Base-by-base conservation (phyloP, 2,329 filamentous ascomycete genomes). In the Colletotrichum higginsianum region DNA sequence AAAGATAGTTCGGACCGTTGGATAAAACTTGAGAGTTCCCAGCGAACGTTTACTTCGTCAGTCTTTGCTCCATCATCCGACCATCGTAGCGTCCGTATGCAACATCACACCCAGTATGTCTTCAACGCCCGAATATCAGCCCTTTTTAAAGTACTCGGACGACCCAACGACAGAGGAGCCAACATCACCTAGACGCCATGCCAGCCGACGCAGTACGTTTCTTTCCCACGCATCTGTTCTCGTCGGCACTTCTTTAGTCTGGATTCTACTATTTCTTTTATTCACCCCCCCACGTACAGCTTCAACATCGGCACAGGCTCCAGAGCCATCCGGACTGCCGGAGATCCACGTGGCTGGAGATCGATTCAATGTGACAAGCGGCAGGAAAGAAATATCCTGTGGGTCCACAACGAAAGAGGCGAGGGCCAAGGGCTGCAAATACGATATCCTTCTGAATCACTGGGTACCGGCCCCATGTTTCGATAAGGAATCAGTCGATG, bases 371-470 rank as follows among this genome's bases (percentile, higher is more conserved):
- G 71, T 75, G 30, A 77, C 75, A 26, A 69, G 67, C 15, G 62
- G 70, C 47, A 68, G 72, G 18, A 68, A 57, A 18, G 61, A 74
- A 4, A 63, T 75, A 13, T 56, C 50, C 12, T 78, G 77, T 58
- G 76, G 76, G 26, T 74, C 61, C 61, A 72, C 77, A 6, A 66
- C 72, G 3, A 35, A 64, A 44, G 73, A 75, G 26, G 77, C 77
- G 2, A 70, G 61, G 18, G 62, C 66, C 3, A 49, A 56, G 2
- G 72, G 72, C 4, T 78, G 77, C 74, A 70, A 61, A 23, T 78
- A 77, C 62, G 77, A 78, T 55, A 73, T 77, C 8, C 66, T 78
- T 0, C 38, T 77, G 13, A 78, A 78, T 65, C 74, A 76, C 47
- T 78, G 76, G 76, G 75, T 78, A 11, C 77, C 75, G 1, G 70